Base-by-base conservation (phyloP, 176 grass and related monocot species). In the Eleusine coracana region DNA sequence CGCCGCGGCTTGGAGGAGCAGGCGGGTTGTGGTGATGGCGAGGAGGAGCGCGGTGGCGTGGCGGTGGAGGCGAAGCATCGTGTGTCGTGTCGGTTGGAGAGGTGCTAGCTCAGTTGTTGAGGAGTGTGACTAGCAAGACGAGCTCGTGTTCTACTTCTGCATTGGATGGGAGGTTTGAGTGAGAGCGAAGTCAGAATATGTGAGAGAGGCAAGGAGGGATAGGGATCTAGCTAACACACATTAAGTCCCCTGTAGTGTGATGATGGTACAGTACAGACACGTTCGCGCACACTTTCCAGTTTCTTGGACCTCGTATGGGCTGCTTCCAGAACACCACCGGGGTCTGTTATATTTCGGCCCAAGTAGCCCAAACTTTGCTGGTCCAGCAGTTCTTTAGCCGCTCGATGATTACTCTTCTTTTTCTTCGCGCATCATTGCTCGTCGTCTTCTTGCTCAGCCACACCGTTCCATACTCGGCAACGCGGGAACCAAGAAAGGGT, bases 51-150 rank as follows among this genome's bases (percentile, higher is more conserved):
- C 5, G 5, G 86, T 45, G 31, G 64, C 10, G 46, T 27, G 15
- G 76, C 3, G 37, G 83, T 44, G 63, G 59, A 86, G 29, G 70
- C 56, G 38, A 83, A 37, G 31, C 86, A 90, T 90, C 44, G 71
- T 37, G 39, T 45, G 27, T 10, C 7, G 2, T 45, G 38, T 16
- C 7, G 2, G 7, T 18, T n/a, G 18, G 50, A 37, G 29, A 58
- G 51, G 15, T 37, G 49, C 49, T 38, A 21, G 84, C 29, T 40
- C 23, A 4, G 73, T 42, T 66, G 56, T 25, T 71, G 34, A 10
- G 55, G 64, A 52, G 11, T 79, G 25, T 79, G 25, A 18, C 21
- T 14, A n/a, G 52, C 44, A 62, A 60, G 37, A 42, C 8, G 42
- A 60, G 21, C 56, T 60, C 21, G 56, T 60, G n/a, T 11, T 25